Conservation (phyloP, 2,329 filamentous ascomycete species). For the Neodidymelliopsis sp. region DNA sequence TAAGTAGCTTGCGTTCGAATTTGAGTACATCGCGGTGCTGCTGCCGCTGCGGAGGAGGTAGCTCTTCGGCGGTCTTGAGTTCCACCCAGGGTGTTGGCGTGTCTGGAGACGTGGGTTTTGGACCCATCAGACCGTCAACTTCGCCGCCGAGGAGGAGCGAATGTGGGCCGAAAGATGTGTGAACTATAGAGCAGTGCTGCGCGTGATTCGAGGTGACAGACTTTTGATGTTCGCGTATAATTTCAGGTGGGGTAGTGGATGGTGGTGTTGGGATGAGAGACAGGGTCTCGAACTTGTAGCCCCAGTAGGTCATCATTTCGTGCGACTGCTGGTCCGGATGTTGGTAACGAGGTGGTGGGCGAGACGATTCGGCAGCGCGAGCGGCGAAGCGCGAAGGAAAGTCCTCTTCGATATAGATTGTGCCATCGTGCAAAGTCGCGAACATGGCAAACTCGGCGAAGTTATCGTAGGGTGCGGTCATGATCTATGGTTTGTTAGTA, state of each 20-base stretch:
- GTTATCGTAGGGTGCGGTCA: conserved; percentile 82
- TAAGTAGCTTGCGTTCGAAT: conserved; percentile 89
- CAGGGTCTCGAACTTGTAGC: conserved; percentile 96
- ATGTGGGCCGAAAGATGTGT: conserved; percentile 81
- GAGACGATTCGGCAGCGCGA: conserved; percentile 55
- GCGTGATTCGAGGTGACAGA: conserved; percentile 84
- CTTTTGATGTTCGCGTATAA: conserved; percentile 78
- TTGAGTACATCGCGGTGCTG: conserved; percentile 72
- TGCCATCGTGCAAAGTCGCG: conserved; percentile 85
- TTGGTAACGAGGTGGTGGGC: conserved; percentile 32
- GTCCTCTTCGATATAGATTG: conserved; percentile 87
- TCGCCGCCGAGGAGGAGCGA: conserved; percentile 86
- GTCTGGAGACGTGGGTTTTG: conserved; percentile 27
- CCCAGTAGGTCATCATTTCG: conserved; percentile 93
- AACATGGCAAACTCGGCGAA: conserved; percentile 93
- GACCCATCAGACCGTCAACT: conserved; percentile 74
- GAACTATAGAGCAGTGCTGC: conserved; percentile 94
- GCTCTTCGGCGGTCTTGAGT: conserved; percentile 85
- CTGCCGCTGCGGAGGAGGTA: conserved; percentile 53
- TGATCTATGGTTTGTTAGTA: conserved; percentile 65
- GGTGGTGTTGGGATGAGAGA: conserved; percentile 78
- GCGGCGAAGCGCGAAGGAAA: conserved; percentile 73
- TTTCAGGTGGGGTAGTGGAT: conserved; percentile 78
- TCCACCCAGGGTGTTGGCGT: conserved; percentile 85
- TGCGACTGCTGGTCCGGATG: conserved; percentile 67